Conservation (phyloP, 306 rosid genomes). For the Crotalaria pallida region DNA sequence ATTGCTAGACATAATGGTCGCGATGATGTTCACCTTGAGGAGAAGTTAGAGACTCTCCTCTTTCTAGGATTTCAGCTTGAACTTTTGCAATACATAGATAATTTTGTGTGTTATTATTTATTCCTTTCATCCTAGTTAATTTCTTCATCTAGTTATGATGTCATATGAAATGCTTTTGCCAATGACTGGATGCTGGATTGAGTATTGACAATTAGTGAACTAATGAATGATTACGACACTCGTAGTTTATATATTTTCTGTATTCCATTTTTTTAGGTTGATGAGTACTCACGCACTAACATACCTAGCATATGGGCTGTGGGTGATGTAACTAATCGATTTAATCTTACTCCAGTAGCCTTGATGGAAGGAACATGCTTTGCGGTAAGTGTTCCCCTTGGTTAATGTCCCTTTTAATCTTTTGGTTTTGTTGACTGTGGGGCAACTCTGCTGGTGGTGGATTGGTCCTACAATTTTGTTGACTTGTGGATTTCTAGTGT, state of each 20-base stretch:
- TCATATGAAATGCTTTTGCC: background rate
- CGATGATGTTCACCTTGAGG: background rate
- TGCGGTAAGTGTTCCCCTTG: slow-evolving; percentile 53
- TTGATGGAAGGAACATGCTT: slow-evolving; percentile 82
- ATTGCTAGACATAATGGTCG: background rate
- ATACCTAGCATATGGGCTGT: slow-evolving; percentile 91
- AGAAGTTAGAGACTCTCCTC: background rate
- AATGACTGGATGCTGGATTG: background rate
- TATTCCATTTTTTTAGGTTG: slow-evolving; percentile 47
- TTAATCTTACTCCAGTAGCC: slow-evolving; percentile 95
- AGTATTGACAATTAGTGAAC: background rate
- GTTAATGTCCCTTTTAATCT: background rate
- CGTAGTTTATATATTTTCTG: slow-evolving; percentile 2
- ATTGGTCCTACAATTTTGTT: background rate
- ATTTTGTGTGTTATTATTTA: background rate
- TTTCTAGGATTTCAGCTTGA: background rate
- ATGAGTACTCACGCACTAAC: slow-evolving; percentile 71
- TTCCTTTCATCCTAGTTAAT: background rate
- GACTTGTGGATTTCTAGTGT: background rate
- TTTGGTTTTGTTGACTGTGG: background rate
- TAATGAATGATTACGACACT: background rate
- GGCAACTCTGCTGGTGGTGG: background rate
- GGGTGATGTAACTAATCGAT: slow-evolving; percentile 89
- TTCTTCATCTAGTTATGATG: background rate
- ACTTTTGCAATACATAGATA: background rate